Percentiles rank a stretch among this genome's conserved stretches.
Evolutionary conservation across 2,329 filamentous ascomycete species (phyloP).

Genomic region (Raffaelea ambrosiae): DNA sequence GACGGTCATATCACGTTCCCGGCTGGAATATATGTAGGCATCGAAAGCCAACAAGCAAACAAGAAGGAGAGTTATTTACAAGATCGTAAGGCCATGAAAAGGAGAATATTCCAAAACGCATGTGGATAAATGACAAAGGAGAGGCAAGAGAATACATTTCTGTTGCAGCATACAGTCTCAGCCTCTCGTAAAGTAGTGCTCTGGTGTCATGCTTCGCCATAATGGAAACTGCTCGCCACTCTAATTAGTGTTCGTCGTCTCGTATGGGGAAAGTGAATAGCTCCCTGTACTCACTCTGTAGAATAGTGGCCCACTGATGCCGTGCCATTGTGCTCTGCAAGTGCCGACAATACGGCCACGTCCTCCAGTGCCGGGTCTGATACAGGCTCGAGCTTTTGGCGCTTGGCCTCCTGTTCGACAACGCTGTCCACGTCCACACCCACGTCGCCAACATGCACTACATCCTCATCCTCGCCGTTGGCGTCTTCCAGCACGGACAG

Average conservation of each 20-base stretch:
- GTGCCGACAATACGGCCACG: conserved; percentile 35
- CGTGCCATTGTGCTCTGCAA: conserved; percentile 34
- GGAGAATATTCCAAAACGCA: no score
- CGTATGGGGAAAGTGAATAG: no score
- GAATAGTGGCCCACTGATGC: conserved; percentile 28
- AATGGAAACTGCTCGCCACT: conserved; percentile 2
- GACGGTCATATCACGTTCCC: no score
- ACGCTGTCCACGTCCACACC: conserved; percentile 3
- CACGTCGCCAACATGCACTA: background rate
- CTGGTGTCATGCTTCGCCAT: conserved; percentile 7
- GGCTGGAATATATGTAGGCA: no score
- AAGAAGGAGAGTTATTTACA: background rate
- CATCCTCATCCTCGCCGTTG: conserved; percentile 5
- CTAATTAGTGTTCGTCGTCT: no score
- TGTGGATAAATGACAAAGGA: no score
- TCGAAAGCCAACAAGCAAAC: background rate
- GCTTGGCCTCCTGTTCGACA: conserved; percentile 30
- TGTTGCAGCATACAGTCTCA: no score
- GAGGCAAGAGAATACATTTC: no score
- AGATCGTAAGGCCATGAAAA: no score
- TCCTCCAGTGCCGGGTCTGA: conserved; percentile 32
- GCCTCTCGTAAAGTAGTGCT: background rate
- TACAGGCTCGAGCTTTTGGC: conserved; percentile 27
- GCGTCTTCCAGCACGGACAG: conserved; percentile 5
- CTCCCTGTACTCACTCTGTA: conserved; percentile 28